These are phyloP conservation scores for Astrothelium macrocarpum DNA, from an alignment of 495 filamentous ascomycete genomes.

Conservation along the genomic window DNA sequence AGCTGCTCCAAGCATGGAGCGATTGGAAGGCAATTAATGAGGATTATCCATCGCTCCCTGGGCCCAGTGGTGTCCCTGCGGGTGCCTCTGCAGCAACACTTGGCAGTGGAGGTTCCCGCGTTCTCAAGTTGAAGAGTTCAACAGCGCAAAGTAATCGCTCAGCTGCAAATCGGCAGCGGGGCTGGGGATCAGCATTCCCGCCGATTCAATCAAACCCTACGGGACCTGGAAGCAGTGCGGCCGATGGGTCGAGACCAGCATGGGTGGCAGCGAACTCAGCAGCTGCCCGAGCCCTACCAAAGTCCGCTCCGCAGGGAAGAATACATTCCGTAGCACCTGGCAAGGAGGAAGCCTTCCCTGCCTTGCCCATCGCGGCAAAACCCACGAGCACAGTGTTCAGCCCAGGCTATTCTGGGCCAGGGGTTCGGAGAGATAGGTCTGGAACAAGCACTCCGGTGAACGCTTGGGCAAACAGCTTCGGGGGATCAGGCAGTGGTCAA, in stretches of 20 bases:
- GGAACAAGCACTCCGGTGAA: conserved; percentile 21
- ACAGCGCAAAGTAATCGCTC: conserved; percentile 64
- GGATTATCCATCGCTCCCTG: conserved; percentile 86
- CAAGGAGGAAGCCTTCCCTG: conserved; percentile 61
- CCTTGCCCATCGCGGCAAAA: conserved; percentile 67
- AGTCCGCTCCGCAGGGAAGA: conserved; percentile 14
- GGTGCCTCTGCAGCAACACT: conserved; percentile 40
- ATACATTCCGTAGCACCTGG: conserved; percentile 19
- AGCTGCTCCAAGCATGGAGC: conserved; percentile 73
- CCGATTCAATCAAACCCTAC: conserved; percentile 28
- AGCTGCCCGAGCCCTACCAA: conserved; percentile 18
- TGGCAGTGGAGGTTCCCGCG: conserved; percentile 47
- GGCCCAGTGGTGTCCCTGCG: conserved; percentile 48
- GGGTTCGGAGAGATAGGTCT: conserved; percentile 53
- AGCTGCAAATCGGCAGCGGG: conserved; percentile 43
- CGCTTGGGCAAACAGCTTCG: conserved; percentile 35
- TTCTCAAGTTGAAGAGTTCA: conserved; percentile 65
- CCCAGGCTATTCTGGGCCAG: conserved; percentile 64
- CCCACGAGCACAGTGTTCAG: conserved; percentile 60
- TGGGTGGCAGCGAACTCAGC: conserved; percentile 40
- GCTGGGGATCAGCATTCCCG: conserved; percentile 37
- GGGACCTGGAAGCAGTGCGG: conserved; percentile 25
- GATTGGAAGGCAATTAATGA: conserved; percentile 94
- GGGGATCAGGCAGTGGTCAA: conserved; percentile 17
- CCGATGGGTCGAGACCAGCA: conserved; percentile 38